Conservation (phyloP, 116 monocot species). For the Trichopus zeylanicus region DNA sequence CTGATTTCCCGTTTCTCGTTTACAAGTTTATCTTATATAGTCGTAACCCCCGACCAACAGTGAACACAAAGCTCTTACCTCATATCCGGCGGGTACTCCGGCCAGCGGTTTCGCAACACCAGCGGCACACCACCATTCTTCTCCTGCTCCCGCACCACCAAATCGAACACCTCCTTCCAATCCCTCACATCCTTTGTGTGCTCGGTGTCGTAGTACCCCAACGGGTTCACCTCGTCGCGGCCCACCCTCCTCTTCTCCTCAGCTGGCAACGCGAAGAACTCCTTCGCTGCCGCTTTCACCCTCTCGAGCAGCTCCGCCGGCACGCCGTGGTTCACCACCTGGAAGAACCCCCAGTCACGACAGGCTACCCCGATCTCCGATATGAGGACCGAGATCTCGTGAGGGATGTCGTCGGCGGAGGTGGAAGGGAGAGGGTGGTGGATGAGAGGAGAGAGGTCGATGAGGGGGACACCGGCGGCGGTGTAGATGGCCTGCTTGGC, state of each 20-base stretch:
- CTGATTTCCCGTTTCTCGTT: no score
- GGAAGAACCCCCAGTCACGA: conserved; percentile 72
- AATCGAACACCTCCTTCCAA: conserved; percentile 77
- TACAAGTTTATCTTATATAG: no score
- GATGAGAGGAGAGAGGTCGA: conserved; percentile 56
- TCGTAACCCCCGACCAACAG: no score
- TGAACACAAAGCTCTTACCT: neutral
- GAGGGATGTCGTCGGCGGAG: conserved; percentile 3
- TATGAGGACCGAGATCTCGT: conserved; percentile 12
- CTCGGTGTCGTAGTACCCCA: conserved; percentile 60
- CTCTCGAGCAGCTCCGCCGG: conserved; percentile 16
- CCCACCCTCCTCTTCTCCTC: conserved; percentile 50
- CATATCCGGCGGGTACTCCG: conserved; percentile 5
- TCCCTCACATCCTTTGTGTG: conserved; percentile 78
- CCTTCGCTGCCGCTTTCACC: conserved; percentile 20
- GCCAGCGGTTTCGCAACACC: neutral
- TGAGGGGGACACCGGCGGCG: conserved; percentile 50
- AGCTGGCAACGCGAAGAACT: conserved; percentile 42
- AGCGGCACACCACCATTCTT: neutral
- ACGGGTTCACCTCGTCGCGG: conserved; percentile 40
- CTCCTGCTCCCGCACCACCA: conserved; percentile 19
- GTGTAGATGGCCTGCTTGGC: conserved; percentile 35
- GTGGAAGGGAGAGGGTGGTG: neutral
- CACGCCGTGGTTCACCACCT: conserved; percentile 72
- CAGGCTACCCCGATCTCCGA: conserved; percentile 38